phyloP scores from a whole-genome alignment of 352 stramenopile genomes.

The Pythium aristosporum region DNA sequence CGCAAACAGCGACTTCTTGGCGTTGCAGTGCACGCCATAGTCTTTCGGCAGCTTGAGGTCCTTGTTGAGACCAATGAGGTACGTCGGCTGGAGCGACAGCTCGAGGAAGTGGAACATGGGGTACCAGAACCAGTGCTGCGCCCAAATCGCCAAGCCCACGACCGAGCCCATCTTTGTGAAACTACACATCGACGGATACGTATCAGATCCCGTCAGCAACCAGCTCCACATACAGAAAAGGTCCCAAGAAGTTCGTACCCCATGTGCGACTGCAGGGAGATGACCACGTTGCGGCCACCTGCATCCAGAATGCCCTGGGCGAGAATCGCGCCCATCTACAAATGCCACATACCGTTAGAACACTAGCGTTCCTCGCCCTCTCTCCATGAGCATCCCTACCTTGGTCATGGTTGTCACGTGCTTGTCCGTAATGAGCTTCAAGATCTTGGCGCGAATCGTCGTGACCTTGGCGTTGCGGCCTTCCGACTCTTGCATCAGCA shows the following conservation, averaged over 20 bases:
- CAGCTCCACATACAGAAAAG: neutral
- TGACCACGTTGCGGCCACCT: constrained; percentile 96
- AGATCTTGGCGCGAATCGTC: constrained; percentile 82
- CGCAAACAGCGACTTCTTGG: constrained; percentile 95
- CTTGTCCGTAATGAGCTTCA: constrained; percentile 95
- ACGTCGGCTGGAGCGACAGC: constrained; percentile 95
- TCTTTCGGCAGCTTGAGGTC: constrained; percentile 97
- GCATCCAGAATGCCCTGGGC: constrained; percentile 97
- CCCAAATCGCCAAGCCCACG: constrained; percentile 95
- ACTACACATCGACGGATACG: constrained; percentile 2
- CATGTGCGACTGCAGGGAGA: constrained; percentile 94
- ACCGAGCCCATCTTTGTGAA: constrained; percentile 98
- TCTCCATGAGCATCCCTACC: constrained; percentile 14
- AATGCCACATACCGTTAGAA: neutral
- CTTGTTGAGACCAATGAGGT: constrained; percentile 96
- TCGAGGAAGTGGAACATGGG: constrained; percentile 98
- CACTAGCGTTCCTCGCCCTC: neutral
- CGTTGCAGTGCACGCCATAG: constrained; percentile 93
- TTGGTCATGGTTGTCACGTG: constrained; percentile 99
- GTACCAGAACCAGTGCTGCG: constrained; percentile 99
- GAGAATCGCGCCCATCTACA: constrained; percentile 95
- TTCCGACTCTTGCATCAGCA: constrained; percentile 98
- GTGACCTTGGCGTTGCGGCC: constrained; percentile 82
- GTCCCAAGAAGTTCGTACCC: constrained; percentile 39
- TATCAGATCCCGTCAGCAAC: neutral